phyloP scores from a whole-genome alignment of 1,284 basidiomycete species.

The Moesziomyces parantarcticus region DNA sequence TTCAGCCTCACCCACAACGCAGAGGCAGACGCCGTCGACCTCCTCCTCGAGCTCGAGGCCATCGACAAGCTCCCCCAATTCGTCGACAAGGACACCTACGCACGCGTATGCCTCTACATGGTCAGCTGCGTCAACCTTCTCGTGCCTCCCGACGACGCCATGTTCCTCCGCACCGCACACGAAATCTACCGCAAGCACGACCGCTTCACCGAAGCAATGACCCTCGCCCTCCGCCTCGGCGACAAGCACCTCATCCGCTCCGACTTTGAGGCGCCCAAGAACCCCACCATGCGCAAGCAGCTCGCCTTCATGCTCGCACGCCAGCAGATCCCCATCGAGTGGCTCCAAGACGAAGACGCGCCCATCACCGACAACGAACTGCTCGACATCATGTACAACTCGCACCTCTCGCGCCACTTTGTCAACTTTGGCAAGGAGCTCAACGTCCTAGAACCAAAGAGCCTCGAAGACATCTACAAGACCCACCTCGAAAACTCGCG shows the following conservation, averaged over 20 bases:
- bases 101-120: conserved; percentile 97
- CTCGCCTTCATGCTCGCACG: conserved; percentile 93
- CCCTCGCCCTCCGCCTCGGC: conserved; percentile 85
- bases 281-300: conserved; percentile 84
- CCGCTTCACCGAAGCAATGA: conserved; percentile 90
- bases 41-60: conserved; percentile 93
- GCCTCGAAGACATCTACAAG: conserved; percentile 97
- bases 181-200: conserved; percentile 87
- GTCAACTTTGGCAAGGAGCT: conserved; percentile 93
- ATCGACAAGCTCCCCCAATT: conserved; percentile 73
- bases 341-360: conserved; percentile 77
- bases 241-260: conserved; percentile 79
- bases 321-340: conserved; percentile 89
- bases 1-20: conserved; percentile 96
- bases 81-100: conserved; percentile 80
- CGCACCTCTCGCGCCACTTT: conserved; percentile 78
- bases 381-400: conserved; percentile 79
- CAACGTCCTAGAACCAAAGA: conserved; percentile 88
- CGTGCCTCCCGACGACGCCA: conserved; percentile 89
- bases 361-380: conserved; percentile 71
- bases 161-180: conserved; percentile 90
- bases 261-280: conserved; percentile 65
- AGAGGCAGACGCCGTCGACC: conserved; percentile 97
- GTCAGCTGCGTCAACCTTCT: conserved; percentile 90
- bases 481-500: conserved; percentile 84